phyloP scores from a whole-genome alignment of 768 basidiomycete species.

The Tylopilus sp. region DNA sequence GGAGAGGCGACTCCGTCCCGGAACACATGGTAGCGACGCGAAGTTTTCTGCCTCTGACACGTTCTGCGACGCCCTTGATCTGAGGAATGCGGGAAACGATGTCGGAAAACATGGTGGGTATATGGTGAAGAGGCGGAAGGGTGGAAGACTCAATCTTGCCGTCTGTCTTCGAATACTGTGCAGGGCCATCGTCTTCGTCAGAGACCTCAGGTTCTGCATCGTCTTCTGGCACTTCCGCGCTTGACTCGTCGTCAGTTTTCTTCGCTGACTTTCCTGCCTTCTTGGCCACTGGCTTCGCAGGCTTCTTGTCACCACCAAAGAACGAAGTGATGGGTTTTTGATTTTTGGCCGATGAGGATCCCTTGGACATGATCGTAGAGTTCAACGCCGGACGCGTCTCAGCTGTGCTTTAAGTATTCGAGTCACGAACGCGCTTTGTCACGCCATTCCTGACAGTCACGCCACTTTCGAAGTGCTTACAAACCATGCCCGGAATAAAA shows the following conservation, averaged over 20 bases:
- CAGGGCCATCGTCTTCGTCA: slow-evolving; percentile 31
- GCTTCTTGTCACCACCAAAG: slow-evolving; percentile 39
- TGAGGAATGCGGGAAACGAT: slow-evolving; percentile 63
- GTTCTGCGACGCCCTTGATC: slow-evolving; percentile 63
- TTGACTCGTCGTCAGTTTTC: slow-evolving; percentile 29
- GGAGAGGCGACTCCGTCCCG: slow-evolving; percentile 91
- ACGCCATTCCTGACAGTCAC: slow-evolving; percentile 15
- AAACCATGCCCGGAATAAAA: background rate
- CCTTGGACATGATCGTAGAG: slow-evolving; percentile 45
- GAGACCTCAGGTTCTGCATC: slow-evolving; percentile 33
- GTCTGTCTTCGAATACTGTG: slow-evolving; percentile 36
- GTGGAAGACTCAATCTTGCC: slow-evolving; percentile 50
- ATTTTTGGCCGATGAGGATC: slow-evolving; percentile 38
- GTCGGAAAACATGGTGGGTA: slow-evolving; percentile 73
- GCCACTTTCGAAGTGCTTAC: slow-evolving; percentile 6
- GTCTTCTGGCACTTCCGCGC: slow-evolving; percentile 33
- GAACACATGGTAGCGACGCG: slow-evolving; percentile 98
- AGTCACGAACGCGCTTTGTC: slow-evolving; percentile 26
- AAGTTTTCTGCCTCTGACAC: slow-evolving; percentile 73
- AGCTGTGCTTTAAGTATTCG: slow-evolving; percentile 11
- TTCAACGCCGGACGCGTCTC: slow-evolving; percentile 12
- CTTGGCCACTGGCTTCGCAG: slow-evolving; percentile 18
- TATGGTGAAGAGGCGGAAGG: slow-evolving; percentile 73
- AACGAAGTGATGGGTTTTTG: slow-evolving; percentile 57
- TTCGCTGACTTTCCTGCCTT: slow-evolving; percentile 32